These are phyloP conservation scores for Phlyctochytrium bullatum DNA, from an alignment of 192 early-diverging fungal species.

Conservation along the genomic window DNA sequence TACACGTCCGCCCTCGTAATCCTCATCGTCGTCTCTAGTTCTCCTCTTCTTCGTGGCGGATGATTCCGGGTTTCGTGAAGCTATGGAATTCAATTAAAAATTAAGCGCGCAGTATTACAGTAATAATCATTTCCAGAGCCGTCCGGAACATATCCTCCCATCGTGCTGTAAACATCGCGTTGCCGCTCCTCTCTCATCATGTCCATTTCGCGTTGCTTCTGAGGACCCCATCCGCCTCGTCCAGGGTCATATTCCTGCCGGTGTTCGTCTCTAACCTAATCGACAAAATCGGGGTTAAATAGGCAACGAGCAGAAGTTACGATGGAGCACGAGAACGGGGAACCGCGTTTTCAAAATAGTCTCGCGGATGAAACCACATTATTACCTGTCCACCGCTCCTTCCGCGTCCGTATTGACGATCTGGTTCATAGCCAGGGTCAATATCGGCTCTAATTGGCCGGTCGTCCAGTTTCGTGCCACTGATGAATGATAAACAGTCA, in stretches of 20 bases:
- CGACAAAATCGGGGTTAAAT: background rate
- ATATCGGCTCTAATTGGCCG: conserved; percentile 92
- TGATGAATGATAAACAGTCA: conserved; percentile 90
- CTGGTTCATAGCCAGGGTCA: conserved; percentile 91
- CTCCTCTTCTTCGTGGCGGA: background rate
- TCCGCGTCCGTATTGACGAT: conserved; percentile 94
- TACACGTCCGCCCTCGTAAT: background rate
- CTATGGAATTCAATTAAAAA: no score
- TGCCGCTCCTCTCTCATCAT: conserved; percentile 45
- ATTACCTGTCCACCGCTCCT: conserved; percentile 81
- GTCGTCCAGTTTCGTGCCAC: conserved; percentile 94
- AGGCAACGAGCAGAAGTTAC: no score
- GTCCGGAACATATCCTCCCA: conserved; percentile 16
- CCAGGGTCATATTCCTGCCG: conserved; percentile 93
- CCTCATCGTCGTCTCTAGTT: background rate
- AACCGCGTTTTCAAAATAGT: no score
- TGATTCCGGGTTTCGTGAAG: no score
- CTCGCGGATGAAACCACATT: no score
- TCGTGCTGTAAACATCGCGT: conserved; percentile 58
- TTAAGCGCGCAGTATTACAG: background rate
- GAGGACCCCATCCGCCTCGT: conserved; percentile 93
- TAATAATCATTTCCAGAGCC: conserved; percentile 24
- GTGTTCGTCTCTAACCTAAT: conserved; percentile 87
- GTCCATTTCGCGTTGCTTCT: conserved; percentile 43
- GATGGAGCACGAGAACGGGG: no score